Conservation (phyloP, 2,329 filamentous ascomycete genomes). For the Talaromyces sp. region DNA sequence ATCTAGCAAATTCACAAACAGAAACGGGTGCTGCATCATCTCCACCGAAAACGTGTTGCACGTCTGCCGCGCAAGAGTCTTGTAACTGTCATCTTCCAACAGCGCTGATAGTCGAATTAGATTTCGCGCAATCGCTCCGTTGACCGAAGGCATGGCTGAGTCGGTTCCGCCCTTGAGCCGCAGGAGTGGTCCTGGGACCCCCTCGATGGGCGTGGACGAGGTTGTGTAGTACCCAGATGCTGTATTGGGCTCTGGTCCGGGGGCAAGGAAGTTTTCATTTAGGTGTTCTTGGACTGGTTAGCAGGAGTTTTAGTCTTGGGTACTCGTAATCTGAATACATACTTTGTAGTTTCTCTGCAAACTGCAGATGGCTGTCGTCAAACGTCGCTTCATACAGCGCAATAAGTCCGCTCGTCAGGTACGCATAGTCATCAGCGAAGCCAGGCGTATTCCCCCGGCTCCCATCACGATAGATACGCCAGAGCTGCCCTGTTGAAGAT, state of each 20-base stretch:
- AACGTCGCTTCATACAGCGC: slow-evolving; percentile 80
- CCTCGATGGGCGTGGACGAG: slow-evolving; percentile 49
- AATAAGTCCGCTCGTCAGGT: slow-evolving; percentile 75
- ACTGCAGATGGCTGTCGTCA: slow-evolving; percentile 69
- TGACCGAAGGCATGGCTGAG: slow-evolving; percentile 81
- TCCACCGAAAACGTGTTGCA: slow-evolving; percentile 86
- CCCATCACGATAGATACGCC: slow-evolving; percentile 67
- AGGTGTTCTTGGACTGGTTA: slow-evolving; percentile 55
- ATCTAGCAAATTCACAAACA: slow-evolving; percentile 77
- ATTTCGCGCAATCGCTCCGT: slow-evolving; percentile 81
- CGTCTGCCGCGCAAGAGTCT: slow-evolving; percentile 64
- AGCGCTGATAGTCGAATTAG: slow-evolving; percentile 74
- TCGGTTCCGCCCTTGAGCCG: slow-evolving; percentile 95
- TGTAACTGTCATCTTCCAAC: slow-evolving; percentile 62
- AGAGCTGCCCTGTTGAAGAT: slow-evolving; percentile 56
- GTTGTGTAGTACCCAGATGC: slow-evolving; percentile 40
- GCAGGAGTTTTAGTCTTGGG: neutral
- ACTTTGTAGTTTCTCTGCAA: slow-evolving; percentile 78
- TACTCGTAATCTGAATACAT: slow-evolving; percentile 23
- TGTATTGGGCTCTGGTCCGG: slow-evolving; percentile 33
- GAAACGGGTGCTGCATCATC: slow-evolving; percentile 85
- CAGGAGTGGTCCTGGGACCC: slow-evolving; percentile 61
- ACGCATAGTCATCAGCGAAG: slow-evolving; percentile 94
- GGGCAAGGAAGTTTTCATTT: slow-evolving; percentile 72
- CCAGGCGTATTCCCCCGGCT: slow-evolving; percentile 61